phyloP scores from a whole-genome alignment of 352 stramenopile species.

The Pythium brachiatum region DNA sequence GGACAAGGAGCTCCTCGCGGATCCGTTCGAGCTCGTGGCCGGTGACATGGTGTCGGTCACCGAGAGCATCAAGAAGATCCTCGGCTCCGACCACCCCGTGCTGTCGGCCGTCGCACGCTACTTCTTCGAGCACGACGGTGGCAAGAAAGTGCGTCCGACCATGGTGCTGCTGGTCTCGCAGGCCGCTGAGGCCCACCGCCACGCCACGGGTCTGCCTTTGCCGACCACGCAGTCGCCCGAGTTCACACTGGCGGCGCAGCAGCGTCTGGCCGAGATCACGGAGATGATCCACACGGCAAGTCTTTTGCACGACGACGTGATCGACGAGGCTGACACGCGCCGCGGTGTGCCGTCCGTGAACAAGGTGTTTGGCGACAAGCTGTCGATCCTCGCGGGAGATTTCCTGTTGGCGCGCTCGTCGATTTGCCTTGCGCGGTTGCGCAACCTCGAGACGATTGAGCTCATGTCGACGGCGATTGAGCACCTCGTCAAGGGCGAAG shows the following conservation, averaged over 20 bases:
- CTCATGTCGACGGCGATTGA: conserved; percentile 98
- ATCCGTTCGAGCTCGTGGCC: conserved; percentile 93
- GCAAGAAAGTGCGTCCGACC: conserved; percentile 98
- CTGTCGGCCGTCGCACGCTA: conserved; percentile 95
- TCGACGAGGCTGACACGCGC: conserved; percentile 96
- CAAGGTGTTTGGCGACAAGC: conserved; percentile 97
- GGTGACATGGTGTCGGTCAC: conserved; percentile 91
- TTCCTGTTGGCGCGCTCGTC: conserved; percentile 97
- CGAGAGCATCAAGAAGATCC: conserved; percentile 93
- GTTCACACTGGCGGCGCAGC: conserved; percentile 71
- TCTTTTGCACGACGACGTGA: conserved; percentile 99
- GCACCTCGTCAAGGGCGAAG: conserved; percentile 98
- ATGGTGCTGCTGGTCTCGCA: conserved; percentile 96
- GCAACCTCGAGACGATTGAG: conserved; percentile 95
- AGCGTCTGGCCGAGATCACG: conserved; percentile 85
- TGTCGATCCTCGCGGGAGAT: conserved; percentile 97
- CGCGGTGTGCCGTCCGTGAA: conserved; percentile 94
- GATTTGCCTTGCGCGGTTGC: conserved; percentile 92
- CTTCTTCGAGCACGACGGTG: conserved; percentile 94
- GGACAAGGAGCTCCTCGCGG: conserved; percentile 49
- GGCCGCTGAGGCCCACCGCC: conserved; percentile 85
- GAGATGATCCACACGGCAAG: conserved; percentile 99
- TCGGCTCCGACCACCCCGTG: conserved; percentile 97
- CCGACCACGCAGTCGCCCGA: conserved; percentile 61
- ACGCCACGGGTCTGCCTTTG: conserved; percentile 34